Base-by-base conservation (phyloP, 2,329 filamentous ascomycete species). In the Arthrinium phaeospermum region DNA sequence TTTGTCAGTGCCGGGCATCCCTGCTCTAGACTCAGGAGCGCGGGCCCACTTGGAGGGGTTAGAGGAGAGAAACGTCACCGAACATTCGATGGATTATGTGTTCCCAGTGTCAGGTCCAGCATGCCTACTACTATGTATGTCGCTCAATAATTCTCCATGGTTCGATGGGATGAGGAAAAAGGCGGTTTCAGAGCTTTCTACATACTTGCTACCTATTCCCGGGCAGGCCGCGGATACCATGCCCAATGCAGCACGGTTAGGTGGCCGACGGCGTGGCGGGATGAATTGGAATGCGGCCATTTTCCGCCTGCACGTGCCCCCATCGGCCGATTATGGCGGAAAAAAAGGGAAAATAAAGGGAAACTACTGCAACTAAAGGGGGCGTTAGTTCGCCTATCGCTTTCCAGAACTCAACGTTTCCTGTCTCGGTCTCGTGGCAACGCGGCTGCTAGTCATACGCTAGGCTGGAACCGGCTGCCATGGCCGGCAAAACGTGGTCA, bases 271-370 rank as follows among this genome's bases (percentile, higher is more conserved):
- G 51, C 24, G 24, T 27, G 27, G 6, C 49, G 51, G 27, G 51
- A 27, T 57, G 51, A 30, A 57, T 30, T 30, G 19, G 30, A 1
- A 64, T 64, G 57, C 57, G 57, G 57, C 57, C 57, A n/a, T n/a
- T 12, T 64, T 64, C 57, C 57, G 57, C 57, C 57, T 41, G 57
- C 34, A 14, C 12, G 10, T n/a, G 30, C 19, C 57, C 10, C 13
- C 57, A 37, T 64, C 30, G 34, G 34, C 22, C 57, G 53, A 61
- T 61, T 37, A 61, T 61, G 53, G 53, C 53, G 53, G 53, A 37
- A 61, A 61, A 61, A 22, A 37, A 16, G 30, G 30, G 22, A 37
- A 12, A 8, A 41, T 10, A 4, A 46, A 49, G 22, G 46, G 27
- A 19, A 16, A 61, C 53, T 61, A 61, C 30, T 61, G 53, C 53